phyloP scores from a whole-genome alignment of 176 grass and related monocot genomes.

The Areca catechu region DNA sequence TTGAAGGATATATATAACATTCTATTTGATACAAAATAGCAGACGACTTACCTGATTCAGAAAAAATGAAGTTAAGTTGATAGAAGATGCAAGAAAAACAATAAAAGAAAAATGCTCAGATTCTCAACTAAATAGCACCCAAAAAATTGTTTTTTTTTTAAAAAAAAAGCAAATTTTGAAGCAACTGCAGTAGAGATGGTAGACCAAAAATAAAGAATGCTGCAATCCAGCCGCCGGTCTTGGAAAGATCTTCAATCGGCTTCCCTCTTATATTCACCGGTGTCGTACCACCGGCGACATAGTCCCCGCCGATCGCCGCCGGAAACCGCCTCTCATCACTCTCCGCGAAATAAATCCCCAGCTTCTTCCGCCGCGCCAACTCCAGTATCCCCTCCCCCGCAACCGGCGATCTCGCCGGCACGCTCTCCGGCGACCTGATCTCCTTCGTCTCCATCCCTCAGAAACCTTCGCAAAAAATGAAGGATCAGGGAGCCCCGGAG shows the following conservation, averaged over 20 bases:
- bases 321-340: conserved; percentile 55
- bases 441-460: conserved; percentile 30
- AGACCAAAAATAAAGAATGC: conserved; percentile 84
- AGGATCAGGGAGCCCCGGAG: too few relatives aligned
- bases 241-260: conserved; percentile 50
- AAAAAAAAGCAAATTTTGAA: neutral
- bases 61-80: too few relatives aligned
- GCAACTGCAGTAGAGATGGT: neutral
- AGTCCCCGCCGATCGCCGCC: conserved; percentile 24
- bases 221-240: conserved; percentile 75
- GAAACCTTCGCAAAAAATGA: too few relatives aligned
- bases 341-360: conserved; percentile 50
- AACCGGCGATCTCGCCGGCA: neutral
- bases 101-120: too few relatives aligned
- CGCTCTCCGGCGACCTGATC: conserved; percentile 46
- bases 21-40: too few relatives aligned
- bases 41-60: too few relatives aligned
- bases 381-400: neutral
- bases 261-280: conserved; percentile 57
- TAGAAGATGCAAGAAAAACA: too few relatives aligned
- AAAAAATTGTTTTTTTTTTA: too few relatives aligned
- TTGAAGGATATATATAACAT: too few relatives aligned
- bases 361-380: conserved; percentile 37
- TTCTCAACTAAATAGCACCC: too few relatives aligned
- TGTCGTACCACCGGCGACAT: conserved; percentile 33